A percentile compares a stretch with the other conserved stretches of the same genome.
Evolutionary conservation across 2,329 filamentous ascomycete species (phyloP).

Genomic region (Aspergillus quadrilineatus): DNA sequence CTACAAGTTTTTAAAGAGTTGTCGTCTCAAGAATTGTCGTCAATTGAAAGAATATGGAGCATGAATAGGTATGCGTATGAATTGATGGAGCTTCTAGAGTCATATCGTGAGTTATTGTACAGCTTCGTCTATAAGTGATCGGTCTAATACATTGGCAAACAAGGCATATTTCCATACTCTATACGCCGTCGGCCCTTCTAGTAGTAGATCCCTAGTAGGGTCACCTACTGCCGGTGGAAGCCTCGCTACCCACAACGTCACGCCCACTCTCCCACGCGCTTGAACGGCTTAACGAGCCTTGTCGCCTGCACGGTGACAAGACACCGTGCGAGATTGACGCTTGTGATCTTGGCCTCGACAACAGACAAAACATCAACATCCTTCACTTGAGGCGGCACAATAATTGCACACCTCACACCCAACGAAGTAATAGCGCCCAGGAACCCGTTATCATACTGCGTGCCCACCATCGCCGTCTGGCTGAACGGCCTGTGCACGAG

Average conservation of each 20-base stretch:
- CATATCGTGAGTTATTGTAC: no score
- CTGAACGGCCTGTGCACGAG: conserved; percentile 31
- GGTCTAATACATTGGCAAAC: background rate
- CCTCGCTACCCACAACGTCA: background rate
- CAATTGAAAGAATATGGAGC: no score
- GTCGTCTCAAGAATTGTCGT: no score
- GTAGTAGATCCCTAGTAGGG: no score
- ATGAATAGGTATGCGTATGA: no score
- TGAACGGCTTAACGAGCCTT: conserved; percentile 31
- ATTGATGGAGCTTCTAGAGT: no score
- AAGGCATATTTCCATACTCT: background rate
- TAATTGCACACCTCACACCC: conserved; percentile 33
- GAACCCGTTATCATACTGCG: conserved; percentile 22
- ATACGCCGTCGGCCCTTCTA: no score
- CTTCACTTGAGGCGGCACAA: conserved; percentile 23
- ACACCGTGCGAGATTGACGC: conserved; percentile 33
- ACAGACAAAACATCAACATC: conserved; percentile 33
- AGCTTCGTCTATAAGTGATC: background rate
- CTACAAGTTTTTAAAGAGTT: no score
- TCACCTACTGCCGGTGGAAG: no score
- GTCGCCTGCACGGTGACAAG: conserved; percentile 37
- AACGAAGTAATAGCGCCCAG: conserved; percentile 32
- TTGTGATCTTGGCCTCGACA: conserved; percentile 36
- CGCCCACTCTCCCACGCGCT: conserved; percentile 35
- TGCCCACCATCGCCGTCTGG: conserved; percentile 23